These are phyloP conservation scores for Hymenoscyphus fructigenus DNA, from an alignment of 2,329 filamentous ascomycete species.

Conservation along the genomic window DNA sequence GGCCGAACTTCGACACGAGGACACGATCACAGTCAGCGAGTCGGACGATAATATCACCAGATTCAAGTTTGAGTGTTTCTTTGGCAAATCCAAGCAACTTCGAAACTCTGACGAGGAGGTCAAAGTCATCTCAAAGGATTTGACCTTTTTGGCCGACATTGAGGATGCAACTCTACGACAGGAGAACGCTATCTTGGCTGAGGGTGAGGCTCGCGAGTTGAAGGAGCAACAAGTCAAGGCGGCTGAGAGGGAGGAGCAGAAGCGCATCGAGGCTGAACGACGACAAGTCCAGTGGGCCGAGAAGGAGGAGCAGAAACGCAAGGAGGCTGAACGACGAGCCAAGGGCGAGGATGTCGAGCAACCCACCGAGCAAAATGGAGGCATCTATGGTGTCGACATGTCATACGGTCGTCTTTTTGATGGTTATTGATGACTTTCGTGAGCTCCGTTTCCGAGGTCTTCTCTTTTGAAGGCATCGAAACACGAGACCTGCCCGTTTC, in stretches of 20 bases:
- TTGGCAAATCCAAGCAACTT: constrained; percentile 29
- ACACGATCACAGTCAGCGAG: constrained; percentile 64
- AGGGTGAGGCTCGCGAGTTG: constrained; percentile 17
- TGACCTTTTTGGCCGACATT: constrained; percentile 25
- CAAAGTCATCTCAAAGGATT: constrained; percentile 21
- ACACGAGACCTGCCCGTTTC: too few species aligned
- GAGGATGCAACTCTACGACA: constrained; percentile 28
- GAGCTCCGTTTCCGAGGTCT: background rate
- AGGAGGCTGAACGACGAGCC: background rate
- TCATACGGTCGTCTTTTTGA: background rate
- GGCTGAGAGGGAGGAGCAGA: background rate
- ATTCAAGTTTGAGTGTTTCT: constrained; percentile 35
- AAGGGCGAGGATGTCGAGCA: background rate
- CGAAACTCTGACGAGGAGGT: constrained; percentile 25
- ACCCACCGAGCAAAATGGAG: background rate
- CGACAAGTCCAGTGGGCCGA: background rate
- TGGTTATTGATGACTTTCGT: background rate
- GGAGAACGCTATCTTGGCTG: constrained; percentile 23
- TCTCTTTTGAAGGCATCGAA: background rate
- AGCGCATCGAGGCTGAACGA: background rate
- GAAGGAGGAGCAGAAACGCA: background rate
- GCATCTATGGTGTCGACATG: background rate
- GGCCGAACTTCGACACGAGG: constrained; percentile 74
- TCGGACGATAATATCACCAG: constrained; percentile 33
- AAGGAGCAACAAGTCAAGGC: constrained; percentile 16